Evolutionary conservation across 2,329 filamentous ascomycete genomes (phyloP), one percentile per base, ranked within the genome.

Genomic region (Venturia effusa): DNA sequence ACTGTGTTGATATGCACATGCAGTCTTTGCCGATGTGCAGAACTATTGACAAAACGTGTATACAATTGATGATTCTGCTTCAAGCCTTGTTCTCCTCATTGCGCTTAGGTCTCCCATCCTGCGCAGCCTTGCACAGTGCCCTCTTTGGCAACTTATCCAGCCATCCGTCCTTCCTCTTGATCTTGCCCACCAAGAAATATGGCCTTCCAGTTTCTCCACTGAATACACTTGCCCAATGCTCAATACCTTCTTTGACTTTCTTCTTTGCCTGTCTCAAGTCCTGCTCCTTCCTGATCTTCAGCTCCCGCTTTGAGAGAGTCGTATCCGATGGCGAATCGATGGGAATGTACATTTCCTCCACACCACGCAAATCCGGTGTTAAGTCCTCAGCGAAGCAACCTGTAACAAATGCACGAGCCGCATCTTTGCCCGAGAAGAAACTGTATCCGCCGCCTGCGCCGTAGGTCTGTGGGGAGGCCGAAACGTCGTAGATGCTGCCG

Each of bases 351-450:
- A 95, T 94, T 67, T 87, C 83, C 77, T 97, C 94, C 4, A 90
- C 88, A 57, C 94, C 94, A 66, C 89, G 84, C 74, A 97, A 78
- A 77, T 99, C 94, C 3, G 89, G 82, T 1, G 87, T 94, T 39
- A 87, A 80, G 79, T 99, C 94, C 67, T 91, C 88, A 45, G 84
- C 79, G 78, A 99, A 99, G 75, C 94, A 99, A 22, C 90, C 91
- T 1, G 94, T 97, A 24, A 99, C 86, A 75, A 92, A 99, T 24
- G 88, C 91, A 60, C 94, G 88, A 17, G 89, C 86, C 40, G 93
- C 92, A 76, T 99, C 94, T 67, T 83, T 82, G 66, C 93, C 94
- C 0, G 92, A 85, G 75, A 99, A 96, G 77, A 88, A 87, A 71
- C 87, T 82, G 80, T 99, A 99, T 43, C 85, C 86, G 4, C 92